These are phyloP conservation scores for Sporobolomyces pararoseus DNA, from an alignment of 768 basidiomycete genomes.

Conservation along the genomic window DNA sequence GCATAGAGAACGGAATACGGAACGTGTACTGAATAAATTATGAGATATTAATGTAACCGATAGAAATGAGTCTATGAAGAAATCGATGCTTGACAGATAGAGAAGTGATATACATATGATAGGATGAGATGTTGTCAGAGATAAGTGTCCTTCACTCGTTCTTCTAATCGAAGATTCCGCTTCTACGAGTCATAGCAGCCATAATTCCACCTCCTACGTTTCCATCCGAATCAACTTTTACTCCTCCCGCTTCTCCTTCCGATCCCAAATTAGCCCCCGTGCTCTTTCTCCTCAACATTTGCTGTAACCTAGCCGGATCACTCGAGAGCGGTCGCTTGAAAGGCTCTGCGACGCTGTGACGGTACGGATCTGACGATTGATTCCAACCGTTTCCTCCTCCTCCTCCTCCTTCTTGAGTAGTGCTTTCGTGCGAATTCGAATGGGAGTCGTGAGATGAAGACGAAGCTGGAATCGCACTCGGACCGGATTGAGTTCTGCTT, in stretches of 20 bases:
- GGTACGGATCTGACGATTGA: background rate
- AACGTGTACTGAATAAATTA: too few species aligned
- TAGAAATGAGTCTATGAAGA: too few species aligned
- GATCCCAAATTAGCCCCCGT: background rate
- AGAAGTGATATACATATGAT: too few species aligned
- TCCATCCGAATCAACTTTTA: background rate
- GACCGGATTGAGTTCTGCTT: conserved; percentile 19
- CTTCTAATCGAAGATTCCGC: conserved; percentile 10
- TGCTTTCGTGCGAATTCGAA: background rate
- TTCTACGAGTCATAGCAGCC: background rate
- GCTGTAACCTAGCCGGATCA: conserved; percentile 9
- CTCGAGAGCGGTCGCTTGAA: conserved; percentile 6
- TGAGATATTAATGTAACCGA: too few species aligned
- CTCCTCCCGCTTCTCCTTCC: background rate
- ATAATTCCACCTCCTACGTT: background rate
- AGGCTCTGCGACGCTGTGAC: background rate
- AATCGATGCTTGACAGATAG: too few species aligned
- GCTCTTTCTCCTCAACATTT: conserved; percentile 29
- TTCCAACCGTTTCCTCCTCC: background rate
- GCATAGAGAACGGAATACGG: too few species aligned
- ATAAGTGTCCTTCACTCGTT: too few species aligned
- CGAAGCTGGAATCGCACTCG: background rate
- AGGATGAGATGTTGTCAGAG: too few species aligned
- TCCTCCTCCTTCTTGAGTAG: background rate
- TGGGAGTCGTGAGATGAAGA: background rate